Evolutionary conservation across 2,329 filamentous ascomycete genomes (phyloP), one percentile per base, ranked within the genome.

Genomic region (Mycosphaerella arachidis): DNA sequence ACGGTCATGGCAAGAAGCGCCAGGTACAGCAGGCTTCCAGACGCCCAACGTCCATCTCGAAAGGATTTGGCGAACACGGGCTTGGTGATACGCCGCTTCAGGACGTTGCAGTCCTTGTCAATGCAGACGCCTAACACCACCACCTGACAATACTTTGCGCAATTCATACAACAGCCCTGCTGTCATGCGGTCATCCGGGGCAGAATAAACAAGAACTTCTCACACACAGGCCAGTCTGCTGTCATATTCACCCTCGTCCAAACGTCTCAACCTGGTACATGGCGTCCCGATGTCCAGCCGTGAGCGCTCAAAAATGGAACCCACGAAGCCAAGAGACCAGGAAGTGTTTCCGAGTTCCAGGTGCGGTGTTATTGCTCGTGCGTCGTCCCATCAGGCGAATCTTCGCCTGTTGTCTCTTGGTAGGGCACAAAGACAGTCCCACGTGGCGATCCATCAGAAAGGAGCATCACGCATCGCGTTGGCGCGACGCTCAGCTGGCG

Each of bases 391-490:
- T 29, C 29, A 50, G 29, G 40, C 40, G 16, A 18, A 18, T 43
- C 16, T 43, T 43, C 40, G 40, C 40, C 16, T 43, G 1, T 43
- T 43, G 40, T 43, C 40, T 43, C n/a, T n/a, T 13, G n/a, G 40
- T 43, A 18, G 40, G 20, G 46, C 20, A 6, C 6, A 50, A 10
- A 27, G 20, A 6, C 18, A 29, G 18, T 9, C n/a, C 46, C 50
- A 52, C 50, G 50, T 52, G 50, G 50, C 50, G 24, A 52, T 20
- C 30, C 30, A n/a, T 52, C 30, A 31, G 50, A 30, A 52, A 52
- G 4, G 50, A 30, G 50, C 50, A 31, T 29, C 29, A 35, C 30
- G 50, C 50, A 52, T 52, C 50, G 50, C 50, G n/a, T 33, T 16
- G 9, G 48, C n/a, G 48, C 48, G 48, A 33, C 29, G 27, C 18